A percentile compares a stretch with the other conserved stretches of the same genome.
Conservation (phyloP, 768 basidiomycete genomes). For the Lentinula sp. region DNA sequence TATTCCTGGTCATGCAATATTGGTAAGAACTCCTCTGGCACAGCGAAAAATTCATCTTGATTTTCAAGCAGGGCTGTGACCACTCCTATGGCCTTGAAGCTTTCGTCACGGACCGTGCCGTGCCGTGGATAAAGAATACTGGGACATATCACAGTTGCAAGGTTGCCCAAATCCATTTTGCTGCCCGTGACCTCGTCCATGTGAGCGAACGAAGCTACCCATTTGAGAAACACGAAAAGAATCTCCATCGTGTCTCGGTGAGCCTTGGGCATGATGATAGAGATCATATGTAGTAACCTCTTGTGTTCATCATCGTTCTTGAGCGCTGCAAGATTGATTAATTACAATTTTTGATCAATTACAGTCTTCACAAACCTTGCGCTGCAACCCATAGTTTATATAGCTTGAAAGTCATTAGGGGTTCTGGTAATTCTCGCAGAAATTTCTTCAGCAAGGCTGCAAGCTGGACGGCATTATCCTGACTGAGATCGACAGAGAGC, state of each 20-base stretch:
- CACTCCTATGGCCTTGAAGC: constrained; percentile 83
- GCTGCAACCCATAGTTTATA: constrained; percentile 85
- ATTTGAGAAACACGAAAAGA: constrained; percentile 96
- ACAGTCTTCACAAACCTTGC: constrained; percentile 58
- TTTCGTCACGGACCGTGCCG: constrained; percentile 88
- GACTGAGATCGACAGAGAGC: constrained; percentile 82
- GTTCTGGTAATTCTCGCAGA: constrained; percentile 92
- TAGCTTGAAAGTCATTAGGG: constrained; percentile 90
- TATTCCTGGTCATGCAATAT: constrained; percentile 91
- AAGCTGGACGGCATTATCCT: constrained; percentile 95
- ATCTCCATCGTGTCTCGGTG: constrained; percentile 98
- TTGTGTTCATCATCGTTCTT: constrained; percentile 71
- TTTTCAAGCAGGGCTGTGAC: constrained; percentile 83
- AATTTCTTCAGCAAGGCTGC: constrained; percentile 97
- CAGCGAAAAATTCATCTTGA: constrained; percentile 95
- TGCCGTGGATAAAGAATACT: constrained; percentile 90
- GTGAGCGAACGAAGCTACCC: constrained; percentile 99
- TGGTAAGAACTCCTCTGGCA: constrained; percentile 82
- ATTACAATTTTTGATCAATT: neutral
- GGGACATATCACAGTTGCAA: constrained; percentile 97
- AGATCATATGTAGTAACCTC: constrained; percentile 80
- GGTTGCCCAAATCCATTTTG: constrained; percentile 95
- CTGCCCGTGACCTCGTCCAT: constrained; percentile 96
- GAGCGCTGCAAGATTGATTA: constrained; percentile 43
- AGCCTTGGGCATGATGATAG: constrained; percentile 81